Base-by-base conservation (phyloP, 441 rosid genomes). In the Eruca vesicaria region DNA sequence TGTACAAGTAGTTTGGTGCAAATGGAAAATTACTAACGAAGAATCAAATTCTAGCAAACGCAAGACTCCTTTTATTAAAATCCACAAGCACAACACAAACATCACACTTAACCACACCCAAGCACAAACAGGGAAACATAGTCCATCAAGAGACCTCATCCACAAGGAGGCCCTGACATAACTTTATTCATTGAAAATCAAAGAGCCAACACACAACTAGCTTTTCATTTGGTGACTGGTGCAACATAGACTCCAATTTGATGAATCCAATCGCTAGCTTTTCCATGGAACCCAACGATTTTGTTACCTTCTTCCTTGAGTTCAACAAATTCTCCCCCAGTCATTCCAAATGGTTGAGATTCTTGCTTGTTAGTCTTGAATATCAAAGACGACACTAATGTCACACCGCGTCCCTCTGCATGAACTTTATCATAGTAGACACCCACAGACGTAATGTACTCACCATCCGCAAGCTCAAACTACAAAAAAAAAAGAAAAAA, bases 181-280 rank as follows among this genome's bases (percentile, higher is more conserved):
- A 52, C 61, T 53, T 68, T 68, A 67, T 53, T 56, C 38, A 56
- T 29, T 50, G 73, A 3, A 56, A 36, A 23, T 16, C 56, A 57
- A 38, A 20, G 26, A 20, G 10, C 7, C 29, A 38, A 36, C 55
- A 16, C 23, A 57, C 56, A 16, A 23, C 12, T n/a, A 35, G 11
- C 4, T 14, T 8, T 55, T 61, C n/a, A 71, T 19, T 1, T 18
- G 35, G 74, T 50, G 33, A 36, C 55, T 5, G 79, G 68, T 6
- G 7, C 45, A 6, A 69, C 64, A 53, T 75, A 29, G 56, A 69
- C 74, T 18, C 79, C 74, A 1, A 75, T 68, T 12, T 68, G 69
- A 50, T 50, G 56, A 50, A 50, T 19, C 56, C 56, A 50, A 18
- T 50, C 12, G 12, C 23, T 18, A 50, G 56, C 10, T 48, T 48